Evolutionary conservation across 345 rosid species (phyloP).

Genomic region (Ceriops zippeliana): DNA sequence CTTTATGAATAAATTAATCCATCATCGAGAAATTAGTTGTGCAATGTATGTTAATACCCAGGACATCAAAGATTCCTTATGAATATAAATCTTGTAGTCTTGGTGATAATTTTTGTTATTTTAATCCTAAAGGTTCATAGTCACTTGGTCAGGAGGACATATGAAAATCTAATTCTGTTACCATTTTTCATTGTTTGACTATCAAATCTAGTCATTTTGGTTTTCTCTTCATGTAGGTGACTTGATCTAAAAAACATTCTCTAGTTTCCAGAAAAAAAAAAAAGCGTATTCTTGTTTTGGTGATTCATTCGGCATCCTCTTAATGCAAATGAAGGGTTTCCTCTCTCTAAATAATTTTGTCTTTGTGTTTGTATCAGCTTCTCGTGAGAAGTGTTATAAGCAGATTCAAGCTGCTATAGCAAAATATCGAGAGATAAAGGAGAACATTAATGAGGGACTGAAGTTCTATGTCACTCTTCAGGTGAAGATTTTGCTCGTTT

Average conservation of each 20-base stretch:
- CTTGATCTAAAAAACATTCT: too few species aligned
- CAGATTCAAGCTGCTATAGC: constrained; percentile 89
- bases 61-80: background rate
- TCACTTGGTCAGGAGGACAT: background rate
- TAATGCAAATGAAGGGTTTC: background rate
- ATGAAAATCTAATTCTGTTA: background rate
- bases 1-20: background rate
- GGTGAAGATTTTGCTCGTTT: constrained; percentile 36
- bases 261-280: background rate
- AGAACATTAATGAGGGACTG: constrained; percentile 89
- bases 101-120: too few species aligned
- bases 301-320: background rate
- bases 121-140: background rate
- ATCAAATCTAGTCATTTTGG: background rate
- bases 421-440: constrained; percentile 90
- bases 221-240: background rate
- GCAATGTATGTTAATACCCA: background rate
- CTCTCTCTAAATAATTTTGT: constrained; percentile 1
- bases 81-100: background rate
- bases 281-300: background rate
- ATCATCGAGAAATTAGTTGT: background rate
- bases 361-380: constrained; percentile 44
- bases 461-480: constrained; percentile 98
- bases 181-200: background rate
- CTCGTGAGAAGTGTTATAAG: constrained; percentile 85